phyloP scores from a whole-genome alignment of 1,139 yeast species.

The Hansenula sp. region DNA sequence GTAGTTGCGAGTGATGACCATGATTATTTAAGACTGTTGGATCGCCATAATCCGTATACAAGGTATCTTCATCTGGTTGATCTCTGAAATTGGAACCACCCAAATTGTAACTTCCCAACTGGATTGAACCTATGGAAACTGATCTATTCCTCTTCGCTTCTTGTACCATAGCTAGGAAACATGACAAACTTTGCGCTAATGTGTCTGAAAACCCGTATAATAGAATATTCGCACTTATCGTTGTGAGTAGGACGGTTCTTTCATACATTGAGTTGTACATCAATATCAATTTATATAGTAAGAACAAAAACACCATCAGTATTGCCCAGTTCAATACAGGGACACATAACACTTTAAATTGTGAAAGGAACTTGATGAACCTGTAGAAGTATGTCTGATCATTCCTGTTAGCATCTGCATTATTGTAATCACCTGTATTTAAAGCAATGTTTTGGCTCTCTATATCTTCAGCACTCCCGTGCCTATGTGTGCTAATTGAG shows the following conservation, averaged over 20 bases:
- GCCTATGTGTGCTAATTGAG: neutral
- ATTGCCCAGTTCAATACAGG: conserved; percentile 56
- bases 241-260: conserved; percentile 66
- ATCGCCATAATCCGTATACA: conserved; percentile 23
- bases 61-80: conserved; percentile 25
- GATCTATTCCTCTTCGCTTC: conserved; percentile 23
- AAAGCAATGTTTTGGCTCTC: conserved; percentile 1
- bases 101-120: conserved; percentile 11
- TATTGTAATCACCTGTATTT: conserved; percentile 1
- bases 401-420: conserved; percentile 5
- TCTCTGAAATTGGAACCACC: conserved; percentile 7
- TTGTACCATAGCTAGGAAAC: conserved; percentile 28
- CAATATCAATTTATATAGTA: conserved; percentile 50
- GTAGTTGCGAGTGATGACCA: conserved; percentile 26
- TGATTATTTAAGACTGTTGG: conserved; percentile 21
- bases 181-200: conserved; percentile 59
- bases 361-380: conserved; percentile 17
- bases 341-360: conserved; percentile 20
- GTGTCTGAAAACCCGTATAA: conserved; percentile 88
- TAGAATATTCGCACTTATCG: conserved; percentile 77
- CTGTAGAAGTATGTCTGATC: conserved; percentile 15
- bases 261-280: conserved; percentile 64
- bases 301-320: conserved; percentile 41
- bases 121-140: conserved; percentile 9
- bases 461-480: neutral